A percentile compares a stretch with the other conserved stretches of the same genome.
These are phyloP conservation scores for Fonticula alba DNA, from an alignment of 78 protist species.

Conservation along the genomic window DNA sequence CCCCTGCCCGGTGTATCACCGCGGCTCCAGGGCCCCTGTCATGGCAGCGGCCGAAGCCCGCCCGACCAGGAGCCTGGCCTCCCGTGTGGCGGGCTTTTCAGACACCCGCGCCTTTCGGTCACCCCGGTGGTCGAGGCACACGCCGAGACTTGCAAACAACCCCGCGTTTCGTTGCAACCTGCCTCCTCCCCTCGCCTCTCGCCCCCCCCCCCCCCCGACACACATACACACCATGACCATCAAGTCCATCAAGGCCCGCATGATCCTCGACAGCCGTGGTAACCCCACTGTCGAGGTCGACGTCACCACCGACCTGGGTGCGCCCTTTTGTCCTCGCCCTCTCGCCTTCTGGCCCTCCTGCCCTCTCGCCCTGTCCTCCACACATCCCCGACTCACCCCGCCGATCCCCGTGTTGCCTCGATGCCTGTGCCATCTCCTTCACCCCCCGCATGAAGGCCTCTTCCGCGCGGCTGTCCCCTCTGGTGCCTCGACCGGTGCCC, in stretches of 20 bases:
- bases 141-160: no score
- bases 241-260: constrained; percentile 42
- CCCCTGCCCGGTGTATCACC: no score
- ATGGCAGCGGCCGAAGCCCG: no score
- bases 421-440: neutral
- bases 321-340: neutral
- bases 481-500: constrained; percentile 97
- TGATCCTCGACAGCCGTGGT: constrained; percentile 85
- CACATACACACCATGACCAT: constrained; percentile 36
- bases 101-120: no score
- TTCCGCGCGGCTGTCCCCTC: constrained; percentile 92
- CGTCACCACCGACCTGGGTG: constrained; percentile 34
- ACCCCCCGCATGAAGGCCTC: constrained; percentile 2
- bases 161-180: no score
- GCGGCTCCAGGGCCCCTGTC: no score
- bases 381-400: neutral
- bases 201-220: no score
- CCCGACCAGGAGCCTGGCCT: no score
- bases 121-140: no score
- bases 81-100: no score
- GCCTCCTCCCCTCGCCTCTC: no score
- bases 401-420: neutral
- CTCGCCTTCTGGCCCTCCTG: neutral
- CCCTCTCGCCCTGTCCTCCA: neutral
- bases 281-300: constrained; percentile 92